Evolutionary conservation across 768 basidiomycete species (phyloP).

Genomic region (Russula vinacea): DNA sequence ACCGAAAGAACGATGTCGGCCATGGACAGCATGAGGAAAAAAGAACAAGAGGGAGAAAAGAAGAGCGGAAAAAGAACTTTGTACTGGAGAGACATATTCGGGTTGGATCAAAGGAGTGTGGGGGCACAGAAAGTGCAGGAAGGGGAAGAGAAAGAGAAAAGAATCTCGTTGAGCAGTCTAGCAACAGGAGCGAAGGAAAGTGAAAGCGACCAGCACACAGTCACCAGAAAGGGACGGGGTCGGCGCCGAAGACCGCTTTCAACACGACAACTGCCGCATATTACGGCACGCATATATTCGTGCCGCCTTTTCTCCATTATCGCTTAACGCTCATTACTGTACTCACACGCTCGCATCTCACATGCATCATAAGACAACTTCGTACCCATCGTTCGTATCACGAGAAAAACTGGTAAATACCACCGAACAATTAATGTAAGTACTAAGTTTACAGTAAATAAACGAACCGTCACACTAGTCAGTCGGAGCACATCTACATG

Average conservation of each 20-base stretch:
- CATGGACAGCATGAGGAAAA: slow-evolving; percentile 12
- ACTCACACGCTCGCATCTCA: neutral
- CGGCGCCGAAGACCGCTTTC: neutral
- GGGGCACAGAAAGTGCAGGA: slow-evolving; percentile 18
- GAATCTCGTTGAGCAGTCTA: neutral
- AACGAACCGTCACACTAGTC: too few species aligned
- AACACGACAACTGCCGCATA: neutral
- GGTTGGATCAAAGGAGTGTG: slow-evolving; percentile 23
- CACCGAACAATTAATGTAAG: too few species aligned
- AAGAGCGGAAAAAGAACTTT: slow-evolving; percentile 11
- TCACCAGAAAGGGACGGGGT: neutral
- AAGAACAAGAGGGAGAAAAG: slow-evolving; percentile 15
- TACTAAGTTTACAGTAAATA: too few species aligned
- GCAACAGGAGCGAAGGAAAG: neutral
- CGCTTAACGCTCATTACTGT: neutral
- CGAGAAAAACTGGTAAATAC: neutral
- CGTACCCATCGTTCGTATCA: neutral
- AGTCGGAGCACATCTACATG: too few species aligned
- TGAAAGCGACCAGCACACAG: neutral
- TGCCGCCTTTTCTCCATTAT: neutral
- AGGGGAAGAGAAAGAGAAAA: neutral
- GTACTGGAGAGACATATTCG: slow-evolving; percentile 2
- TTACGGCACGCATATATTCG: neutral
- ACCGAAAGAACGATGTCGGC: neutral
- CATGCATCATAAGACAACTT: neutral